These are phyloP conservation scores for Saccharomyces hybrid DNA, from an alignment of 1,139 yeast genomes.

Conservation along the genomic window DNA sequence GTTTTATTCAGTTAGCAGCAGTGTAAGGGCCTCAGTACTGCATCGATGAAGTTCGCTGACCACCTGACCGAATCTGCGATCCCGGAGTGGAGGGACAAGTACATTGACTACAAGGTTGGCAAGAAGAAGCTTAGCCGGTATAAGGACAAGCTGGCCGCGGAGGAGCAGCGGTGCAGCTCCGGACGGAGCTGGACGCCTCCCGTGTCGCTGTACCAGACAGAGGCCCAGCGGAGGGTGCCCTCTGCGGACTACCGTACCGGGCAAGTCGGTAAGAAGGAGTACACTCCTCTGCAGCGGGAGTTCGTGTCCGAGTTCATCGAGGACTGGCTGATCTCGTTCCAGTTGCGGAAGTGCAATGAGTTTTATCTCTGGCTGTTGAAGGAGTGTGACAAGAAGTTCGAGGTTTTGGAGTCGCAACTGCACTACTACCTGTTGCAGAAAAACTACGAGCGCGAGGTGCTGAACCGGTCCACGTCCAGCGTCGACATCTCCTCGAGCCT, in stretches of 20 bases:
- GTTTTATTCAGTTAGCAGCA: neutral
- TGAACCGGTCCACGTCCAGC: neutral
- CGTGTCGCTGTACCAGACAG: neutral
- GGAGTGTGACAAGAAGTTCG: constrained; percentile 20
- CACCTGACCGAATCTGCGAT: constrained; percentile 53
- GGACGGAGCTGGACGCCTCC: neutral
- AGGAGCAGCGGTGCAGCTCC: constrained; percentile 6
- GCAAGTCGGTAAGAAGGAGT: constrained; percentile 1
- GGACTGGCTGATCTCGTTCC: constrained; percentile 27
- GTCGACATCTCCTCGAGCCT: neutral
- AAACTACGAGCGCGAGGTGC: constrained; percentile 5
- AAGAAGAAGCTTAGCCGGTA: constrained; percentile 39
- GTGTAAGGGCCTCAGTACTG: neutral
- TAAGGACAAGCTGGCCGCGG: constrained; percentile 7
- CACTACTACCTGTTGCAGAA: constrained; percentile 18
- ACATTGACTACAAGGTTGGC: constrained; percentile 65
- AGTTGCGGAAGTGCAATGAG: constrained; percentile 28
- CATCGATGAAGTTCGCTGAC: constrained; percentile 52
- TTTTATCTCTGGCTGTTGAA: constrained; percentile 30
- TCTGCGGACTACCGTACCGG: constrained; percentile 4
- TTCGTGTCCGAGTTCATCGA: constrained; percentile 28
- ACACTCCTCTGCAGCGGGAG: constrained; percentile 9
- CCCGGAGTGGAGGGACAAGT: constrained; percentile 84
- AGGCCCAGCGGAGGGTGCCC: constrained; percentile 4
- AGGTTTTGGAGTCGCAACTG: constrained; percentile 19